Evolutionary conservation across 2,329 filamentous ascomycete species (phyloP).

Genomic region (Periglandula ipomoeae): DNA sequence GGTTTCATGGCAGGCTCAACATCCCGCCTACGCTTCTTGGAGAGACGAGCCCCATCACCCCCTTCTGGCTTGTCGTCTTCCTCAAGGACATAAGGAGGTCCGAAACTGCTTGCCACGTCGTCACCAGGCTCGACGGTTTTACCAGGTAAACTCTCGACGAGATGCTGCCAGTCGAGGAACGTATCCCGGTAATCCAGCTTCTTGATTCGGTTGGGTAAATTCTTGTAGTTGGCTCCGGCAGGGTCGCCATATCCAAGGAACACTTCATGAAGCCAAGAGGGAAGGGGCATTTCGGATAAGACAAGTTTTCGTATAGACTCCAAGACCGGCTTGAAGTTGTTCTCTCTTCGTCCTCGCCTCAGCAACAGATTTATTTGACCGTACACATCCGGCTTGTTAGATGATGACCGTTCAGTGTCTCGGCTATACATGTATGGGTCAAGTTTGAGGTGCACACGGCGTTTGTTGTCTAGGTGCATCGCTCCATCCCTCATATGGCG

Average conservation of each 20-base stretch:
- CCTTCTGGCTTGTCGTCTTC: constrained; percentile 46
- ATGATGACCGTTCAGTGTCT: constrained; percentile 58
- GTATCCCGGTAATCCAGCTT: constrained; percentile 88
- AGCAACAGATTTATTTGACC: constrained; percentile 78
- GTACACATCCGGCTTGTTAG: constrained; percentile 71
- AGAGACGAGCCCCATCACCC: constrained; percentile 45
- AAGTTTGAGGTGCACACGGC: constrained; percentile 71
- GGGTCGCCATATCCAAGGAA: constrained; percentile 97
- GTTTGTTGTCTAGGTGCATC: constrained; percentile 54
- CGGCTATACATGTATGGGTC: constrained; percentile 69
- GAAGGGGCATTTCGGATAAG: constrained; percentile 74
- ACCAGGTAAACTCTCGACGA: constrained; percentile 81
- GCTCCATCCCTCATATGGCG: constrained; percentile 56
- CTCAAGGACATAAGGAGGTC: constrained; percentile 80
- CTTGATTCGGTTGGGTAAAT: constrained; percentile 66
- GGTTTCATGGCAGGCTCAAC: constrained; percentile 56
- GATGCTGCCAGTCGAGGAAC: constrained; percentile 90
- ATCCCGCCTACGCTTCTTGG: constrained; percentile 83
- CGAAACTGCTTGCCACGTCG: constrained; percentile 63
- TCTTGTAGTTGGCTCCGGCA: constrained; percentile 75
- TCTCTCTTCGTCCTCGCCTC: constrained; percentile 76
- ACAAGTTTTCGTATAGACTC: constrained; percentile 85
- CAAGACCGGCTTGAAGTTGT: constrained; percentile 92
- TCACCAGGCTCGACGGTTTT: constrained; percentile 74
- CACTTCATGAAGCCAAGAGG: constrained; percentile 90